phyloP scores from a whole-genome alignment of 768 basidiomycete species.

The Mrakia hoshinonis region DNA sequence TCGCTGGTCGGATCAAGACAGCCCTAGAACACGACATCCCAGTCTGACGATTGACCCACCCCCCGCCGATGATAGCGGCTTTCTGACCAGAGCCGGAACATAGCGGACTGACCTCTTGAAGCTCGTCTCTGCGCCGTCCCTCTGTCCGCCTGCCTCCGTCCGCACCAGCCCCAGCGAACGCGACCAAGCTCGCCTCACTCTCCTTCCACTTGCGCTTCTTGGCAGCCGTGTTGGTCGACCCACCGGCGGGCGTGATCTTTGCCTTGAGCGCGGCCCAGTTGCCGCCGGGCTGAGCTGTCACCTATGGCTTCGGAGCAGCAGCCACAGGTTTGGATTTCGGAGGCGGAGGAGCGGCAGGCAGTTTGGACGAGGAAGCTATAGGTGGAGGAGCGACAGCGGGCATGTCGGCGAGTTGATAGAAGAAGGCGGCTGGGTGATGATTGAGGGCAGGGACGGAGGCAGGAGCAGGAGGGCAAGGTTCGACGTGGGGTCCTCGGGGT shows the following conservation, averaged over 20 bases:
- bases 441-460: no score
- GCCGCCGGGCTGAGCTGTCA: background rate
- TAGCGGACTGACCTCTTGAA: constrained; percentile 20
- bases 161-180: background rate
- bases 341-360: background rate
- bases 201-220: constrained; percentile 28
- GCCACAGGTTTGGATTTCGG: constrained; percentile 6
- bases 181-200: background rate
- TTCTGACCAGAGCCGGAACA: background rate
- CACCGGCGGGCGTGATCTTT: constrained; percentile 9
- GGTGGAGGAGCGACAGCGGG: background rate
- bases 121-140: background rate
- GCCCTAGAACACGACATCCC: no score
- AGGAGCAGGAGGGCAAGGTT: no score
- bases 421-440: no score
- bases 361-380: constrained; percentile 10
- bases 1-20: no score
- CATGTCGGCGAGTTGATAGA: background rate
- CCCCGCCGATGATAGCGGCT: no score
- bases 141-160: background rate
- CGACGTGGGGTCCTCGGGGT: no score
- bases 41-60: no score
- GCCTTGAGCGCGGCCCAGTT: constrained; percentile 29
- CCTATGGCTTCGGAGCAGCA: constrained; percentile 10
- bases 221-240: background rate